A percentile compares a stretch with the other conserved stretches of the same genome.
Conservation (phyloP, 495 filamentous ascomycete species). For the Neurospora sp. region DNA sequence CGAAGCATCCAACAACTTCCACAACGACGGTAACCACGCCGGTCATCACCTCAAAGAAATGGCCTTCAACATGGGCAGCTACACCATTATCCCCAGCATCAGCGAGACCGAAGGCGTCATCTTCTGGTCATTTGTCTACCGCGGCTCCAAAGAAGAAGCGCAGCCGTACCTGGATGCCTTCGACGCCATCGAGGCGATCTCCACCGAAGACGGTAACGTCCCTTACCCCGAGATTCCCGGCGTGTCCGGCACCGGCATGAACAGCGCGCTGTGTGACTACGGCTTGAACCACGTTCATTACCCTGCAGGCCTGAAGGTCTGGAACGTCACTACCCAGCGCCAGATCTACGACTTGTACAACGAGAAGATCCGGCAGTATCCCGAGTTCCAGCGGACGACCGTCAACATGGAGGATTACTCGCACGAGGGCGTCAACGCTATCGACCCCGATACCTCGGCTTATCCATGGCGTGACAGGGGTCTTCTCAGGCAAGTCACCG, state of each 20-base stretch:
- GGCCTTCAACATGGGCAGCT: slow-evolving; percentile 41
- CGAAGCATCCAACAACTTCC: slow-evolving; percentile 33
- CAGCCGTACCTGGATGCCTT: slow-evolving; percentile 37
- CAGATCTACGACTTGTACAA: slow-evolving; percentile 33
- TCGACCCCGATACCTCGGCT: slow-evolving; percentile 26
- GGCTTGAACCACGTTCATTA: slow-evolving; percentile 39
- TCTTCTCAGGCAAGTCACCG: neutral
- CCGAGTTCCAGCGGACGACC: slow-evolving; percentile 26
- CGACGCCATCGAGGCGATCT: slow-evolving; percentile 33
- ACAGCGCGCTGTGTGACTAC: slow-evolving; percentile 35
- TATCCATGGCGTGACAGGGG: slow-evolving; percentile 28
- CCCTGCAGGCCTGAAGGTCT: slow-evolving; percentile 36
- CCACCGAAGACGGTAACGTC: slow-evolving; percentile 19
- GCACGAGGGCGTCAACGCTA: slow-evolving; percentile 31
- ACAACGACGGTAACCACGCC: slow-evolving; percentile 30
- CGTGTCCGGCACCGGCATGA: slow-evolving; percentile 31
- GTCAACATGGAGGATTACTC: slow-evolving; percentile 51
- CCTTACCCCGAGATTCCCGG: slow-evolving; percentile 34
- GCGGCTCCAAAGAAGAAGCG: slow-evolving; percentile 36
- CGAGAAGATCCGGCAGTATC: slow-evolving; percentile 7
- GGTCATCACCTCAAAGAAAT: slow-evolving; percentile 15
- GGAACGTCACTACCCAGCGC: slow-evolving; percentile 35
- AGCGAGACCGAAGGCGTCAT: slow-evolving; percentile 36
- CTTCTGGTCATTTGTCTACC: slow-evolving; percentile 30
- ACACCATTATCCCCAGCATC: slow-evolving; percentile 29